Conservation (phyloP, 2,329 filamentous ascomycete genomes). For the Colletotrichum sp. region DNA sequence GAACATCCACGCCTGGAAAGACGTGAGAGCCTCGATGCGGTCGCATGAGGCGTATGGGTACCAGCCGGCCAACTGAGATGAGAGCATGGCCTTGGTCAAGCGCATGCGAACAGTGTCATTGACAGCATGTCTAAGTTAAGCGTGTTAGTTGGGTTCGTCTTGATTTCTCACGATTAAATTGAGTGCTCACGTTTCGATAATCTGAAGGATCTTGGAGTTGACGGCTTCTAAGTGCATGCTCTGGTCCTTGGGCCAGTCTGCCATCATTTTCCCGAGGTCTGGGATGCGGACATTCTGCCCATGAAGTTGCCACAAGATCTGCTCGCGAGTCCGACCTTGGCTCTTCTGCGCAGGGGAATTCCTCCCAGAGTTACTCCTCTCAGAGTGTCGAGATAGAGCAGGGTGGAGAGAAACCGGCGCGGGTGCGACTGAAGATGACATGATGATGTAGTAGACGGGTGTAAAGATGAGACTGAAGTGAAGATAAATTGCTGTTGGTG, state of each 20-base stretch:
- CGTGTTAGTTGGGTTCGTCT: background rate
- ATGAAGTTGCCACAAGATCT: conserved; percentile 3
- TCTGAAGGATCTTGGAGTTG: background rate
- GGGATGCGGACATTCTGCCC: conserved; percentile 7
- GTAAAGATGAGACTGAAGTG: background rate
- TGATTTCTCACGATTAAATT: background rate
- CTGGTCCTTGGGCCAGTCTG: background rate
- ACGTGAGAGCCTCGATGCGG: conserved; percentile 3
- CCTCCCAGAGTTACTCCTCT: background rate
- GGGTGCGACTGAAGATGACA: background rate
- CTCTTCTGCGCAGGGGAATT: background rate
- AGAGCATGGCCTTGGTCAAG: conserved; percentile 13
- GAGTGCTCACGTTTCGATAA: background rate
- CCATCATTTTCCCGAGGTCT: background rate
- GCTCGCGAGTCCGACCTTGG: background rate
- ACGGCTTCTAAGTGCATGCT: background rate
- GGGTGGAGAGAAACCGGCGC: background rate
- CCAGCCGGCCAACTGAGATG: conserved; percentile 7
- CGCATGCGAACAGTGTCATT: conserved; percentile 7
- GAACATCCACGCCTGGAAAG: conserved; percentile 14
- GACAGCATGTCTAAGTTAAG: background rate
- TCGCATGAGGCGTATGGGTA: conserved; percentile 8
- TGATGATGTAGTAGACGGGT: background rate
- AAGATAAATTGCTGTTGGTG: background rate
- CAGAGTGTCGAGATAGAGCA: background rate